phyloP scores from a whole-genome alignment of 257 asterid species.

The Rubia yunnanensis region DNA sequence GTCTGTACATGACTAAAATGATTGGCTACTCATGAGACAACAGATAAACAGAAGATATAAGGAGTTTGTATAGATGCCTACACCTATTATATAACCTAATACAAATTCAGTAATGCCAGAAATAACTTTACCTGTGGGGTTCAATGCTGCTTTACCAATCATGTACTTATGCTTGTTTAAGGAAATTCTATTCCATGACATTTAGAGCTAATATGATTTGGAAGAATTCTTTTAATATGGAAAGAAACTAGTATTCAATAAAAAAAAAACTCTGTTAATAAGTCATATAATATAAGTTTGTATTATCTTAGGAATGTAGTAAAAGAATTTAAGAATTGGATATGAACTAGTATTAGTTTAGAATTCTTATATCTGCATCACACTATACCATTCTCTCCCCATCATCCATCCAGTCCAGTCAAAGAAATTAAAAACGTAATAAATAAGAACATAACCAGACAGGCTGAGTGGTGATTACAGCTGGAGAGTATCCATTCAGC shows the following conservation, averaged over 20 bases:
- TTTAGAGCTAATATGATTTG: not conserved
- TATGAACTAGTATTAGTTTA: not conserved
- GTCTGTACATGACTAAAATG: not conserved
- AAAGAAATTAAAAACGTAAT: not conserved
- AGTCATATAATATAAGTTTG: not conserved
- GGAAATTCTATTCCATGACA: too few species aligned
- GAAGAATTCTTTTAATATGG: not conserved
- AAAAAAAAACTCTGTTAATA: not conserved
- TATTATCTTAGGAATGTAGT: not conserved
- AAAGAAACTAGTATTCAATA: not conserved
- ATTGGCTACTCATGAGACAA: not conserved
- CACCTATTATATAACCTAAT: not conserved
- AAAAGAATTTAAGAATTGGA: not conserved
- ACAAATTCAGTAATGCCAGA: not conserved
- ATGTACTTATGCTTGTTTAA: not conserved
- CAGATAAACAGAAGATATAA: not conserved
- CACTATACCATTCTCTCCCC: not conserved
- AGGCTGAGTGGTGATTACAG: not conserved
- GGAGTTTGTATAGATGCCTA: not conserved
- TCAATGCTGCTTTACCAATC: not conserved
- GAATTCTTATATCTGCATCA: not conserved
- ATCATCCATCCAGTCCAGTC: not conserved
- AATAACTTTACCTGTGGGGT: not conserved
- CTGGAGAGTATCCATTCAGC: not conserved
- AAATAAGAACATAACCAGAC: not conserved